Conservation (phyloP, 2,329 filamentous ascomycete genomes). For the Knufia petricola region DNA sequence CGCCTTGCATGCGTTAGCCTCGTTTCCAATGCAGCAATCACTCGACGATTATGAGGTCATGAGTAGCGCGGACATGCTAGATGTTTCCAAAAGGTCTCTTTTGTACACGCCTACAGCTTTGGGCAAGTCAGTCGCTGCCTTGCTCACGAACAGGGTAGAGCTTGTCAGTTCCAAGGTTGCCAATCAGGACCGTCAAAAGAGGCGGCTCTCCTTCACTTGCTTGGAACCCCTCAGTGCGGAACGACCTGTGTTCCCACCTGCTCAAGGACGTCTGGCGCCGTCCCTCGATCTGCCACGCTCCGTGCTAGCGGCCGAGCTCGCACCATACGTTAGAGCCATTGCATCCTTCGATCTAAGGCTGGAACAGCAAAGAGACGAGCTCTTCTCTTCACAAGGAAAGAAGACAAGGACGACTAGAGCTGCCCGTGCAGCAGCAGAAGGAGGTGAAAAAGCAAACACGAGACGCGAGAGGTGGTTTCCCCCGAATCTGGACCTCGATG, state of each 20-base stretch:
- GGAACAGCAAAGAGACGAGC: constrained; percentile 54
- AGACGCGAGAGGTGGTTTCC: constrained; percentile 65
- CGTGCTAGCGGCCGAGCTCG: constrained; percentile 64
- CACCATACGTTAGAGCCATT: constrained; percentile 82
- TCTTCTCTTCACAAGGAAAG: constrained; percentile 54
- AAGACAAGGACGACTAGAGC: constrained; percentile 62
- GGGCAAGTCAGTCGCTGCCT: not conserved
- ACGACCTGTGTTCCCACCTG: constrained; percentile 26
- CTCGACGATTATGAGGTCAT: constrained; percentile 6
- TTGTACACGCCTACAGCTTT: not conserved
- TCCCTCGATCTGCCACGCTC: constrained; percentile 64
- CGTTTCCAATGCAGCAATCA: not conserved
- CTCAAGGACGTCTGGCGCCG: constrained; percentile 43
- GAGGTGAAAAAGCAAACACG: constrained; percentile 56
- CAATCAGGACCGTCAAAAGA: not conserved
- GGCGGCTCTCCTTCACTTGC: not conserved
- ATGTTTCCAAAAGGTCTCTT: constrained; percentile 7
- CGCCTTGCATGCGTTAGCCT: not conserved
- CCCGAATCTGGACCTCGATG: constrained; percentile 47
- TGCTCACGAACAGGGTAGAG: not conserved
- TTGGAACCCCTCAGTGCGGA: constrained; percentile 44
- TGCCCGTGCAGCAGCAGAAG: constrained; percentile 68
- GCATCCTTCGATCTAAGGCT: constrained; percentile 64
- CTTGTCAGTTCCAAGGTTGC: not conserved
- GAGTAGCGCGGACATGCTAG: constrained; percentile 16